Percentiles rank a stretch among this genome's conserved stretches.
These are phyloP conservation scores for Coemansia sp. DNA, from an alignment of 192 early-diverging fungal species.

Conservation along the genomic window DNA sequence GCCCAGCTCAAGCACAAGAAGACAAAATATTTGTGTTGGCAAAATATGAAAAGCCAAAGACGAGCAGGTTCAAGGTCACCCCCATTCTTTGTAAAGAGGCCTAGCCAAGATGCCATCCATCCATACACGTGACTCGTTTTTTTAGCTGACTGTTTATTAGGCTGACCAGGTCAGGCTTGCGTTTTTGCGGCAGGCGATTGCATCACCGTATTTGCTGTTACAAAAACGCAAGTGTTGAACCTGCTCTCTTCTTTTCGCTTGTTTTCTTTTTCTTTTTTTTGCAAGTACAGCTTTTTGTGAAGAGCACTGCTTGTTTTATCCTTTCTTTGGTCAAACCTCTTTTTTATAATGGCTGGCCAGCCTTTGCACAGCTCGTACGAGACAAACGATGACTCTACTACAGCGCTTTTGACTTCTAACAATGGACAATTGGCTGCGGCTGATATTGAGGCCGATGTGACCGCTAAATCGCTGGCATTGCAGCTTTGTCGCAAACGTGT, in stretches of 20 bases:
- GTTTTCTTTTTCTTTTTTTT: background rate
- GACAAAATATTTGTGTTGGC: background rate
- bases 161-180: background rate
- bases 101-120: background rate
- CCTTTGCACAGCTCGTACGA: constrained; percentile 2
- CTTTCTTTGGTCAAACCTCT: background rate
- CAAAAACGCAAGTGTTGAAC: background rate
- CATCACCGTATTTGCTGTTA: background rate
- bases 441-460: background rate
- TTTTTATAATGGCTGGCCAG: constrained; percentile 2
- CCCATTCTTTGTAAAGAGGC: constrained; percentile 3
- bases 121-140: background rate
- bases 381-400: constrained; percentile 4
- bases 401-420: constrained; percentile 14
- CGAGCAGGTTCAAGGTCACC: background rate
- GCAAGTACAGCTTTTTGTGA: background rate
- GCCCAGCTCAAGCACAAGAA: constrained; percentile 2
- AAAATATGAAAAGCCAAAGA: background rate
- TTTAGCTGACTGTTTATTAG: background rate
- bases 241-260: background rate
- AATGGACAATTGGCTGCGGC: constrained; percentile 3
- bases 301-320: background rate
- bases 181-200: too few species aligned
- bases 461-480: background rate
- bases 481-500: constrained; percentile 6